Evolutionary conservation across 2,329 filamentous ascomycete genomes (phyloP).

Genomic region (Curvularia spicifera): DNA sequence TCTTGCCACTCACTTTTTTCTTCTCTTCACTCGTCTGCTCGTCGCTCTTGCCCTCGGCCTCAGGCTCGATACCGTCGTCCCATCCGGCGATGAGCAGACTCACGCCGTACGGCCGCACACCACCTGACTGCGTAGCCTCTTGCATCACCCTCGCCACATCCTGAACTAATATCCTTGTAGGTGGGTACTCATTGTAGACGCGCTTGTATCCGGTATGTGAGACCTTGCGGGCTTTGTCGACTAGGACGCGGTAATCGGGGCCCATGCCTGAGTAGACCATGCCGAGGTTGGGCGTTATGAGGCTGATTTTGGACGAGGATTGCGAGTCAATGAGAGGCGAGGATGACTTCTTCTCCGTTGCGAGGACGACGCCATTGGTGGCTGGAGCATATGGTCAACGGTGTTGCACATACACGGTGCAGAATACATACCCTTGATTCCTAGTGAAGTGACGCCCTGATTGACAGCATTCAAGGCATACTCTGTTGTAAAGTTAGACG

Average conservation of each 20-base stretch:
- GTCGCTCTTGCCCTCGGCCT: constrained; percentile 68
- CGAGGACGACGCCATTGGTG: constrained; percentile 97
- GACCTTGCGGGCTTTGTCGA: constrained; percentile 97
- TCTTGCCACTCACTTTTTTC: constrained; percentile 82
- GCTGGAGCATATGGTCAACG: constrained; percentile 60
- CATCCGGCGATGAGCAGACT: constrained; percentile 94
- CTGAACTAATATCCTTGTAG: constrained; percentile 97
- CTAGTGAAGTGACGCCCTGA: constrained; percentile 96
- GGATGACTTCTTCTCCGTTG: constrained; percentile 99
- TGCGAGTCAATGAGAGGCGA: constrained; percentile 94
- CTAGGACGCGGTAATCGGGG: constrained; percentile 95
- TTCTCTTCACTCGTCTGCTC: constrained; percentile 63
- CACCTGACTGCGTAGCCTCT: constrained; percentile 96
- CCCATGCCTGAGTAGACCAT: constrained; percentile 99
- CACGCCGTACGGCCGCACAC: constrained; percentile 96
- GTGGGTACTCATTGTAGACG: constrained; percentile 99
- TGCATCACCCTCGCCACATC: constrained; percentile 98
- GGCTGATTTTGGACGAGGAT: constrained; percentile 95
- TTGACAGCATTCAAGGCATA: constrained; percentile 99
- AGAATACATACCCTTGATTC: constrained; percentile 81
- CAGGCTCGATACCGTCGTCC: constrained; percentile 95
- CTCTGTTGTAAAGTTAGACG: constrained; percentile 64
- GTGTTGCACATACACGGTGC: not conserved
- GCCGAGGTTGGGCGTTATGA: constrained; percentile 98
- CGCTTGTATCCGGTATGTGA: constrained; percentile 99